Conservation (phyloP, 2,329 filamentous ascomycete species). For the Cladosporium sp. region DNA sequence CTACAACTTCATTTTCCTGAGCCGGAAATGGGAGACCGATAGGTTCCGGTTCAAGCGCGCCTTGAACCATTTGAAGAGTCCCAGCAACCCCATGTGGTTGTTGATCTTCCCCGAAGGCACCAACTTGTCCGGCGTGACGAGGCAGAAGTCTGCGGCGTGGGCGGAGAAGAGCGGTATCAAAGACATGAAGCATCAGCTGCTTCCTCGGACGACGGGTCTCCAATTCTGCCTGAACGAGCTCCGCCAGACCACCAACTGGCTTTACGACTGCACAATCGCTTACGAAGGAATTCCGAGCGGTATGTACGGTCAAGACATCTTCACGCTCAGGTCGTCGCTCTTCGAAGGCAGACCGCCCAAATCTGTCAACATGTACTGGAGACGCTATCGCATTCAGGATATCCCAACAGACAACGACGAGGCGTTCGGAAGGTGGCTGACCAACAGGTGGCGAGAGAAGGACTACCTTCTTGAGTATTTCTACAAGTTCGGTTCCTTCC, state of each 20-base stretch:
- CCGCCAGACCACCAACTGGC: constrained; percentile 66
- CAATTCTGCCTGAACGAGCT: constrained; percentile 75
- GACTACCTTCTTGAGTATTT: constrained; percentile 83
- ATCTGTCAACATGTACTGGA: constrained; percentile 95
- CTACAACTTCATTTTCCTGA: constrained; percentile 86
- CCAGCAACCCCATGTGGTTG: constrained; percentile 79
- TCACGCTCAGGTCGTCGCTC: constrained; percentile 79
- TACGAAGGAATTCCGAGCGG: constrained; percentile 86
- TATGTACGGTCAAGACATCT: constrained; percentile 83
- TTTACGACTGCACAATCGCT: constrained; percentile 90
- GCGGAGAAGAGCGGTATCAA: constrained; percentile 67
- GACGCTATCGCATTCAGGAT: constrained; percentile 70
- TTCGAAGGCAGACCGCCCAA: constrained; percentile 84
- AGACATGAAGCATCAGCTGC: constrained; percentile 66
- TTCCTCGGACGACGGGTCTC: constrained; percentile 74
- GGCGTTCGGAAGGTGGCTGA: constrained; percentile 77
- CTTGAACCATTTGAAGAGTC: constrained; percentile 62
- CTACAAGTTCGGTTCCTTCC: constrained; percentile 66
- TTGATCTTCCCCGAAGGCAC: constrained; percentile 84
- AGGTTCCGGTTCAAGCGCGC: constrained; percentile 68
- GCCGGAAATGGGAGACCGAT: constrained; percentile 80
- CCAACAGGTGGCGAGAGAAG: constrained; percentile 85
- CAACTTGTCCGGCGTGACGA: constrained; percentile 66
- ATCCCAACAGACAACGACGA: constrained; percentile 72
- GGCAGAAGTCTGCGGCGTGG: constrained; percentile 66